Conservation (phyloP, 1,284 basidiomycete species). For the Ceratobasidium sp. region DNA sequence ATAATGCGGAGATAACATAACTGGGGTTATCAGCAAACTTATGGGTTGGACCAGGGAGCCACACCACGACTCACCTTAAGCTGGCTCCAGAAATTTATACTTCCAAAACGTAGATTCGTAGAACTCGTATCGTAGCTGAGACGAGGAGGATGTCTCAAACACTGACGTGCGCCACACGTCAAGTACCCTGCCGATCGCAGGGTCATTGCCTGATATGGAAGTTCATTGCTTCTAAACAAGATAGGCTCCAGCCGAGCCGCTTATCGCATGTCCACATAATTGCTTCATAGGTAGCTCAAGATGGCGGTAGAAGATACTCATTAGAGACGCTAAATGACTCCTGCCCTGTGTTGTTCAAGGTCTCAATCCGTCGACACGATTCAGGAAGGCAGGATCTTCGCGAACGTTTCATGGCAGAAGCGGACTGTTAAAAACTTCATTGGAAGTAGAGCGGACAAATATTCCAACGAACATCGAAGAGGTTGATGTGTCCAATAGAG, state of each 20-base stretch:
- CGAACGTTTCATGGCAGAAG: slow-evolving; percentile 44
- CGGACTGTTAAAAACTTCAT: no score
- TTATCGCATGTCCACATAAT: no score
- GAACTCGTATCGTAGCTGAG: background rate
- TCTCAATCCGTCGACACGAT: no score
- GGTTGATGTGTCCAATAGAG: no score
- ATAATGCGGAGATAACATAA: background rate
- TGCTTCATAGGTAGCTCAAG: no score
- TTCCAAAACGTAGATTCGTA: background rate
- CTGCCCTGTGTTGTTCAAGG: no score
- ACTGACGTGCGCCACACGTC: background rate
- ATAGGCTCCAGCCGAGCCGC: no score
- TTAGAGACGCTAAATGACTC: no score
- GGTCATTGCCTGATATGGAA: background rate
- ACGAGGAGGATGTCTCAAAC: background rate
- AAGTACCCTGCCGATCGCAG: background rate
- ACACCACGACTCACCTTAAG: background rate
- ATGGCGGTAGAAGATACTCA: no score
- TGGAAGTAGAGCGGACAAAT: no score
- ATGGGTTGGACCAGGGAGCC: background rate
- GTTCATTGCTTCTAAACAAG: no score
- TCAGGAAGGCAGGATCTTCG: slow-evolving; percentile 3
- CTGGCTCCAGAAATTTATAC: background rate
- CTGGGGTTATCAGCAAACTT: background rate
- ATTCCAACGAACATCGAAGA: no score